Percentiles rank a stretch among this genome's conserved stretches.
Evolutionary conservation across 345 rosid species (phyloP).

Genomic region (Linum usitatissimum): DNA sequence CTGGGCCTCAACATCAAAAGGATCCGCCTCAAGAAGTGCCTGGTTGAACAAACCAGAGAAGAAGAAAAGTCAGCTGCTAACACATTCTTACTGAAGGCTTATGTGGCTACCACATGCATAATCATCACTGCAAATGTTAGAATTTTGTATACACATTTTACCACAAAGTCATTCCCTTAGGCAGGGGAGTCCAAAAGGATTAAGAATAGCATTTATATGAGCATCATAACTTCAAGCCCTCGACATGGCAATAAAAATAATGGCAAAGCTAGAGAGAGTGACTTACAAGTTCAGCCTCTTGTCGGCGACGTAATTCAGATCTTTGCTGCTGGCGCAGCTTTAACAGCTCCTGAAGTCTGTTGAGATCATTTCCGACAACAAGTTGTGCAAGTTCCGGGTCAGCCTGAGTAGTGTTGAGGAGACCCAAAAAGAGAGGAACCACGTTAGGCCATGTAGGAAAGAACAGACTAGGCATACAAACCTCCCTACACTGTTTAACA

Average conservation of each 20-base stretch:
- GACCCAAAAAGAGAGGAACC: background rate
- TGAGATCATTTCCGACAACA: slow-evolving; percentile 72
- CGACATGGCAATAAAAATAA: slow-evolving; percentile 1
- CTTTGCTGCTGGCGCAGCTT: slow-evolving; percentile 60
- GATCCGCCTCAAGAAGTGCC: slow-evolving; percentile 95
- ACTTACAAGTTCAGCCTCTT: slow-evolving; percentile 78
- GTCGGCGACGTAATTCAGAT: slow-evolving; percentile 51
- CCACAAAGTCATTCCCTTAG: background rate
- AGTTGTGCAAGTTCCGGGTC: slow-evolving; percentile 94
- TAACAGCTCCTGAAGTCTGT: slow-evolving; percentile 62
- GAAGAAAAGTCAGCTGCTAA: slow-evolving; percentile 8
- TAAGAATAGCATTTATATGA: background rate
- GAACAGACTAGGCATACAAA: background rate
- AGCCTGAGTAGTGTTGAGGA: slow-evolving; percentile 20
- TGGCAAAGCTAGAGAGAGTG: background rate
- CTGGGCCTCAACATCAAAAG: slow-evolving; percentile 94
- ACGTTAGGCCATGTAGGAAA: background rate
- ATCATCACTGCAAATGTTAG: background rate
- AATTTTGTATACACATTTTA: background rate
- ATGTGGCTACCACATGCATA: too few species aligned
- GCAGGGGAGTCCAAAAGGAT: background rate
- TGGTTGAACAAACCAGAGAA: slow-evolving; percentile 13
- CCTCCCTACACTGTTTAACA: background rate
- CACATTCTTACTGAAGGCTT: background rate
- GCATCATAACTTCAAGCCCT: background rate